Evolutionary conservation across 768 basidiomycete species (phyloP), one percentile per base, ranked within the genome.

Genomic region (Boletus reticuloceps): DNA sequence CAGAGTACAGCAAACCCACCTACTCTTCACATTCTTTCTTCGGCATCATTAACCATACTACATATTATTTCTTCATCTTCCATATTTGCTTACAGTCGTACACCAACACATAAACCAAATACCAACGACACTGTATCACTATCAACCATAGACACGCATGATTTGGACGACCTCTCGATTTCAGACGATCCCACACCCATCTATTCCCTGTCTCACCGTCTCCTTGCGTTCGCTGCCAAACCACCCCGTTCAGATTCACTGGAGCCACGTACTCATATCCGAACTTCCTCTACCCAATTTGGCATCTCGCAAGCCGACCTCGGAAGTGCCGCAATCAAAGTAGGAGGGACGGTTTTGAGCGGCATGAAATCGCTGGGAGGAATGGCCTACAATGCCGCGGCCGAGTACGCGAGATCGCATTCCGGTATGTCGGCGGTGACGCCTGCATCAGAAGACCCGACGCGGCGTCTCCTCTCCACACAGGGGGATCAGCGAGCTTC

Each of bases 291-390:
- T 7, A 16, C 47, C 32, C 62, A 62, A 6, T 70, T 74, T 32
- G 67, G 70, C 27, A 68, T 76, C 47, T 73, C 75, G 2, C 81
- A 80, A 54, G 74, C 75, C 3, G 81, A 85, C 44, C 58, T 84
- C 2, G 80, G 84, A 16, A 76, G 68, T 53, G 76, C 83, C 9
- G 85, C 85, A 7, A 60, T 80, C 51, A 83, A 77, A 58, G 80
- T 84, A 4, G 85, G 86, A 20, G 85, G 82, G 34, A 80, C 76
- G 20, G 77, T 89, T 10, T 69, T 87, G 54, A 83, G 77, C 58
- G 85, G 86, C n/a, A 79, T 89, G 78, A 80, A 80, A 64, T 79
- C 80, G 8, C 65, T 88, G 4, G 82, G 86, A 2, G 85, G 84
- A 16, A 73, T 83, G 61, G 87, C 86, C 1, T 76, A 79, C 34